A percentile compares a stretch with the other conserved stretches of the same genome.
These are phyloP conservation scores for Hypoxylon sp. DNA, from an alignment of 2,329 filamentous ascomycete species.

Conservation along the genomic window DNA sequence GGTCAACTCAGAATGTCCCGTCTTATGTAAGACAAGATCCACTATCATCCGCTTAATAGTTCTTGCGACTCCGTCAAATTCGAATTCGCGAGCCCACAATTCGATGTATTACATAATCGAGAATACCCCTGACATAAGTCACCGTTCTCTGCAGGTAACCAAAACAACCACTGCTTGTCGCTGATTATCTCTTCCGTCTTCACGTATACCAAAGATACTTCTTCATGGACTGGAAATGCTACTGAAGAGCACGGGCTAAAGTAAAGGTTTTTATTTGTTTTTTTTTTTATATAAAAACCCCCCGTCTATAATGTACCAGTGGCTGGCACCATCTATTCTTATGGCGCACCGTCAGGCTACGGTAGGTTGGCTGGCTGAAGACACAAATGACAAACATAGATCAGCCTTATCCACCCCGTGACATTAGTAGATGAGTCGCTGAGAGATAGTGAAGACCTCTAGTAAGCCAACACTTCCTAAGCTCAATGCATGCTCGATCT, in stretches of 20 bases:
- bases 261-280: too few relatives aligned
- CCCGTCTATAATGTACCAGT: too few relatives aligned
- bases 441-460: not conserved
- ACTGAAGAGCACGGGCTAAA: not conserved
- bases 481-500: not conserved
- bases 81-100: too few relatives aligned
- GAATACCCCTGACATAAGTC: not conserved
- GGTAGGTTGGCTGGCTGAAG: not conserved
- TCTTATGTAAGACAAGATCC: not conserved
- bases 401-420: not conserved
- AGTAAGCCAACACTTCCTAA: not conserved
- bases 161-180: not conserved
- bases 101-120: too few relatives aligned
- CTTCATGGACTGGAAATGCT: not conserved
- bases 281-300: too few relatives aligned
- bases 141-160: not conserved
- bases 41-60: slow-evolving; percentile 24
- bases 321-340: not conserved
- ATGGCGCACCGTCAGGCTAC: not conserved
- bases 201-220: not conserved
- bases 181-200: not conserved
- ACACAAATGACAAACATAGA: too few relatives aligned
- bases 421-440: not conserved
- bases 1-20: not conserved
- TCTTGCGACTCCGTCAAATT: slow-evolving; percentile 11